These are phyloP conservation scores for Aspergillus cavernicola DNA, from an alignment of 495 filamentous ascomycete species.

Conservation along the genomic window DNA sequence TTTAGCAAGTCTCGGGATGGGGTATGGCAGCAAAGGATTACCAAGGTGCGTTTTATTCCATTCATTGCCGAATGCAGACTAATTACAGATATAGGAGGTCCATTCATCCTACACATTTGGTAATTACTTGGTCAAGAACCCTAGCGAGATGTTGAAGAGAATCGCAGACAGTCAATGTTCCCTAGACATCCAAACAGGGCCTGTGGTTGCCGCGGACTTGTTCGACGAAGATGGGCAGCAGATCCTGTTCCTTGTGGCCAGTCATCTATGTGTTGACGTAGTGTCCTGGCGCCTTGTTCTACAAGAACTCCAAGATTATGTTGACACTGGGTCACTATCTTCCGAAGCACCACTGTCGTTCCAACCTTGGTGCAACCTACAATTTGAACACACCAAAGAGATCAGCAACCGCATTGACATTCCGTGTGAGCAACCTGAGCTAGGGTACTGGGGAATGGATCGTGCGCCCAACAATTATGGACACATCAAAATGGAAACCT, in stretches of 20 bases:
- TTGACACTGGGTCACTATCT: slow-evolving; percentile 39
- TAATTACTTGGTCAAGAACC: slow-evolving; percentile 27
- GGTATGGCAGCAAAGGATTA: slow-evolving; percentile 43
- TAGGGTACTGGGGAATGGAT: slow-evolving; percentile 54
- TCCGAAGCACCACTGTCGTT: slow-evolving; percentile 53
- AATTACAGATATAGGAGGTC: slow-evolving; percentile 29
- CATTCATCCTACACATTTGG: slow-evolving; percentile 41
- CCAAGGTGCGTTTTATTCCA: slow-evolving; percentile 20
- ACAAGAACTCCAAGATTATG: slow-evolving; percentile 60
- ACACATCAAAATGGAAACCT: slow-evolving; percentile 39
- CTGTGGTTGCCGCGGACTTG: slow-evolving; percentile 42
- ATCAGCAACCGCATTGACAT: slow-evolving; percentile 21
- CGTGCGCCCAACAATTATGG: slow-evolving; percentile 43
- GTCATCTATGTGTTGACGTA: slow-evolving; percentile 67
- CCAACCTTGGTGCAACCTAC: slow-evolving; percentile 57
- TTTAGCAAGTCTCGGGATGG: slow-evolving; percentile 40
- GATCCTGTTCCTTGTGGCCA: slow-evolving; percentile 59
- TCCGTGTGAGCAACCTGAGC: slow-evolving; percentile 33
- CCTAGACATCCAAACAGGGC: slow-evolving; percentile 40
- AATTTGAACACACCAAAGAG: slow-evolving; percentile 35
- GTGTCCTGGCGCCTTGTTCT: slow-evolving; percentile 68
- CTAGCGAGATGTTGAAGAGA: slow-evolving; percentile 28
- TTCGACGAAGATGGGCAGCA: slow-evolving; percentile 54
- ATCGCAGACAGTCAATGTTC: slow-evolving; percentile 38
- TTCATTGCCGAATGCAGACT: not conserved